Percentiles rank a stretch among this genome's conserved stretches.
Evolutionary conservation across 169 alveolate species (phyloP).

Genomic region (Theileria annulata): DNA sequence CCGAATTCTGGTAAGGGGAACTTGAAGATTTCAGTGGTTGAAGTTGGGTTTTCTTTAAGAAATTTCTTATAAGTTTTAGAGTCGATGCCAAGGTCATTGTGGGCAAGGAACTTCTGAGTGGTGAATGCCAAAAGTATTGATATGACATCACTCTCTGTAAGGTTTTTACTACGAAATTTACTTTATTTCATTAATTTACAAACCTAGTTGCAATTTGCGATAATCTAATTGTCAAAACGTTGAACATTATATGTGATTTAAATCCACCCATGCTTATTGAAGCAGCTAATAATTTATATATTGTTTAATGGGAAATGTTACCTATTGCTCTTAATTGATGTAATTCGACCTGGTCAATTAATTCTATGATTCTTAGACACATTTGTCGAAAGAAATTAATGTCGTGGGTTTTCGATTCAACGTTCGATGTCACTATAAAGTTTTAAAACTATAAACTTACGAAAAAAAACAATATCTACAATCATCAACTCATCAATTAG

Average conservation of each 20-base stretch:
- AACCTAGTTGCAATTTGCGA: constrained; percentile 11
- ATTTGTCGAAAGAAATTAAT: constrained; percentile 31
- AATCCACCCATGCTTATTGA: constrained; percentile 49
- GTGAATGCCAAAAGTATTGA: constrained; percentile 50
- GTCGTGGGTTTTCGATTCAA: constrained; percentile 43
- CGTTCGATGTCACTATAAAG: constrained; percentile 33
- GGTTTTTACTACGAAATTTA: not conserved
- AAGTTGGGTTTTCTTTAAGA: not conserved
- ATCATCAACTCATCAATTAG: constrained; percentile 42
- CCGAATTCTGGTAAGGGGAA: constrained; percentile 45
- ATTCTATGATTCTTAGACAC: constrained; percentile 31
- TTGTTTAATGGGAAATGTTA: not conserved
- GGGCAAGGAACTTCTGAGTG: constrained; percentile 37
- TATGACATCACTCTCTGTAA: constrained; percentile 45
- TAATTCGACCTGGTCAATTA: constrained; percentile 51
- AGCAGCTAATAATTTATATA: constrained; percentile 26
- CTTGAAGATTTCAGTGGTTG: constrained; percentile 12
- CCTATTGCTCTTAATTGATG: constrained; percentile 53
- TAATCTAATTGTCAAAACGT: constrained; percentile 29
- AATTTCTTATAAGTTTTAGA: constrained; percentile 30
- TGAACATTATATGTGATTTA: constrained; percentile 35
- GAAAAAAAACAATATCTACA: constrained; percentile 53
- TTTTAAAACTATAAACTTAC: not conserved
- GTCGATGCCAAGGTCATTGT: constrained; percentile 49
- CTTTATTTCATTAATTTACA: not conserved